phyloP scores from a whole-genome alignment of 1,139 yeast genomes.

The Saccharomyces hybrid region DNA sequence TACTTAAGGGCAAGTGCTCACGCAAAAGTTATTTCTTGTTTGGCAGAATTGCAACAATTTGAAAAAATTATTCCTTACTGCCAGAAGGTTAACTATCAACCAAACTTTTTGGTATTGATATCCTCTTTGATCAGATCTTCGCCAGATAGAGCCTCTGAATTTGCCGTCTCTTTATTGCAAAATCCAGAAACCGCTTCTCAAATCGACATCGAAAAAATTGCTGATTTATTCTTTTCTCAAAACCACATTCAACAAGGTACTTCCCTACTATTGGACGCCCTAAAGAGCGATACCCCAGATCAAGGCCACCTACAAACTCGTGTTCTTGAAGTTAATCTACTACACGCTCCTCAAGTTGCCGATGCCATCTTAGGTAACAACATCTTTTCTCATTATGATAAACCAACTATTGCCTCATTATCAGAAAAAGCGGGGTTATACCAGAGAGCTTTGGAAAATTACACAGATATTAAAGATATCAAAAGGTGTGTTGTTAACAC shows the following conservation, averaged over 20 bases:
- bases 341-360: slow-evolving; percentile 98
- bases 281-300: slow-evolving; percentile 87
- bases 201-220: slow-evolving; percentile 75
- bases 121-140: slow-evolving; percentile 86
- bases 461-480: slow-evolving; percentile 88
- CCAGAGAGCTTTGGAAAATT: slow-evolving; percentile 93
- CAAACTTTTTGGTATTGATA: slow-evolving; percentile 83
- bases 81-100: slow-evolving; percentile 78
- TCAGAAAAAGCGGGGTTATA: slow-evolving; percentile 91
- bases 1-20: slow-evolving; percentile 81
- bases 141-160: slow-evolving; percentile 98
- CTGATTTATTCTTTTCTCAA: slow-evolving; percentile 91
- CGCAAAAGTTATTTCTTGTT: slow-evolving; percentile 81
- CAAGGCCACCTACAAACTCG: slow-evolving; percentile 96
- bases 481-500: slow-evolving; percentile 92
- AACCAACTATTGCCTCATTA: slow-evolving; percentile 82
- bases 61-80: slow-evolving; percentile 94
- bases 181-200: slow-evolving; percentile 52
- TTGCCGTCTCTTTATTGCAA: slow-evolving; percentile 78
- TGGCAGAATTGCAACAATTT: slow-evolving; percentile 94
- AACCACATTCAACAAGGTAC: slow-evolving; percentile 97
- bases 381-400: slow-evolving; percentile 93
- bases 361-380: slow-evolving; percentile 95
- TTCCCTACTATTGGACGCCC: slow-evolving; percentile 92
- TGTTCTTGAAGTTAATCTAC: slow-evolving; percentile 81